Conservation (phyloP, 106 monocot genomes). For the Chionographis japonica region DNA sequence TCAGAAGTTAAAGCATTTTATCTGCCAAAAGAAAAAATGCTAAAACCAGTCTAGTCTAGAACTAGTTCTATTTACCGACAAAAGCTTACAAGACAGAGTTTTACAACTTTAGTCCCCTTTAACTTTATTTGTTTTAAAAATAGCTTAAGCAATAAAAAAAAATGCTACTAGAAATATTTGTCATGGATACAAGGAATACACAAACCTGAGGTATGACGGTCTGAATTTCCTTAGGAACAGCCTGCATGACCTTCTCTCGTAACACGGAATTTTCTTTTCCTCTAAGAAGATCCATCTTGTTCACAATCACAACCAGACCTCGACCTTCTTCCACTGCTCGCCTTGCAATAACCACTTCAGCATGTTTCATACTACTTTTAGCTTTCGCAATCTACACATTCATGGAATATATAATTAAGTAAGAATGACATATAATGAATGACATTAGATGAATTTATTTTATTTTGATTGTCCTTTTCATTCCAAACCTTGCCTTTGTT, state of each 20-base stretch:
- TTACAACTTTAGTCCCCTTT: not conserved
- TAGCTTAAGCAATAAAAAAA: no score
- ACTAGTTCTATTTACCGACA: no score
- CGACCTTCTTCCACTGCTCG: conserved; percentile 98
- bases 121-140: not conserved
- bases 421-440: not conserved
- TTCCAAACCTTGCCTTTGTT: no score
- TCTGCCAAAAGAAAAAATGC: not conserved
- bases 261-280: conserved; percentile 33
- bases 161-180: not conserved
- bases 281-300: conserved; percentile 96
- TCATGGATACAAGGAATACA: not conserved
- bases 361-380: conserved; percentile 85
- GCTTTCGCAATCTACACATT: conserved; percentile 70
- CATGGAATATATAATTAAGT: conserved; percentile 6
- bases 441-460: not conserved
- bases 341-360: conserved; percentile 85
- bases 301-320: conserved; percentile 88
- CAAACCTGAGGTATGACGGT: conserved; percentile 83
- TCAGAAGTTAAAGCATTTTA: no score
- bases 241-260: conserved; percentile 60
- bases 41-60: no score
- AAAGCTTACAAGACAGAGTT: no score
- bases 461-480: not conserved
- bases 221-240: conserved; percentile 85